Percentiles rank a stretch among this genome's conserved stretches.
Evolutionary conservation across 2,329 filamentous ascomycete species (phyloP).

Genomic region (Simplicillium aogashimaense): DNA sequence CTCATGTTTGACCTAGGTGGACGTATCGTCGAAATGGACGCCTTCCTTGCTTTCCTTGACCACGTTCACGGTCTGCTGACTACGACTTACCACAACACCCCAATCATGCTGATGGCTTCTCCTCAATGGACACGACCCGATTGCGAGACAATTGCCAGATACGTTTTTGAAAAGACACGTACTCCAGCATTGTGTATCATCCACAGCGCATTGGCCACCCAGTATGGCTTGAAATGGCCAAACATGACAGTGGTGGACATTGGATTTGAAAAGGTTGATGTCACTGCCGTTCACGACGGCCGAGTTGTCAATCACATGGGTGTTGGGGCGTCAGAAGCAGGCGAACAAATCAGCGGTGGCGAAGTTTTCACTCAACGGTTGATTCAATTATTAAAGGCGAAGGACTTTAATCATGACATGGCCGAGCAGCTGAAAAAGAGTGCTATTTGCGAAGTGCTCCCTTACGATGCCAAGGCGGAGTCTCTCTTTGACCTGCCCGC

Average conservation of each 20-base stretch:
- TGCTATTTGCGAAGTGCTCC: constrained; percentile 55
- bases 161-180: constrained; percentile 96
- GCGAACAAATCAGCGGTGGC: constrained; percentile 58
- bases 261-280: constrained; percentile 83
- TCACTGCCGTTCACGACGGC: constrained; percentile 83
- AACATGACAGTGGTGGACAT: constrained; percentile 85
- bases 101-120: constrained; percentile 81
- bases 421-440: constrained; percentile 62
- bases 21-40: constrained; percentile 79
- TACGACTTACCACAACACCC: constrained; percentile 90
- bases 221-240: constrained; percentile 68
- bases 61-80: constrained; percentile 86
- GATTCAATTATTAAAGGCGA: constrained; percentile 50
- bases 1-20: constrained; percentile 42
- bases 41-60: constrained; percentile 86
- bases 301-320: constrained; percentile 58
- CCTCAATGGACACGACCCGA: constrained; percentile 86
- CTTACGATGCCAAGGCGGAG: constrained; percentile 36
- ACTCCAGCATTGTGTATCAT: constrained; percentile 86
- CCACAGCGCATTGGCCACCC: constrained; percentile 77
- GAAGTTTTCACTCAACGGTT: constrained; percentile 76
- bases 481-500: constrained; percentile 38
- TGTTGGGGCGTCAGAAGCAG: constrained; percentile 47
- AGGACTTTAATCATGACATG: constrained; percentile 55
- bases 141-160: constrained; percentile 79